Evolutionary conservation across 2,329 filamentous ascomycete genomes (phyloP).

Genomic region (Alternaria hordeiaustralica): DNA sequence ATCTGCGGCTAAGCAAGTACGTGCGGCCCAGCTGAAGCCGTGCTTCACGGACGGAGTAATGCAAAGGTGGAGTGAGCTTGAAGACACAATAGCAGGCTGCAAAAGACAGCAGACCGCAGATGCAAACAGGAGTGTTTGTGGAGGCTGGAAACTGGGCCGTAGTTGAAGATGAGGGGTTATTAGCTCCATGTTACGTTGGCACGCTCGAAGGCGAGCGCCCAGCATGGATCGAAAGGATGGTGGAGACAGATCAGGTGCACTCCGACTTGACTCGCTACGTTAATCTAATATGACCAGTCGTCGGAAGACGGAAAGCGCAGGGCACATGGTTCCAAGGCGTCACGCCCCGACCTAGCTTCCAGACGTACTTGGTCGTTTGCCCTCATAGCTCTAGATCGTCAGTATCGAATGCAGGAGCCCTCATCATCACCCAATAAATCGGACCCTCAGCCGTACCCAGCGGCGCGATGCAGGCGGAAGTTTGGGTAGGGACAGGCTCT

Average conservation of each 20-base stretch:
- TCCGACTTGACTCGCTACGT: conserved; percentile 22
- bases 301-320: conserved; percentile 13
- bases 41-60: conserved; percentile 26
- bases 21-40: conserved; percentile 19
- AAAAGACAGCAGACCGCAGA: conserved; percentile 11
- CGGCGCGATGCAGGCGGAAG: conserved; percentile 4
- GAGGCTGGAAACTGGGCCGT: conserved; percentile 13
- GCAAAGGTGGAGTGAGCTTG: background rate
- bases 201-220: conserved; percentile 16
- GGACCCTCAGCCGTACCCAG: conserved; percentile 5
- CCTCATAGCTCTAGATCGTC: conserved; percentile 2
- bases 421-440: conserved; percentile 8
- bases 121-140: conserved; percentile 13
- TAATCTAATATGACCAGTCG: conserved; percentile 23
- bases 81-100: conserved; percentile 3
- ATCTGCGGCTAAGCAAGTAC: conserved; percentile 22
- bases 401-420: background rate
- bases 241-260: conserved; percentile 26
- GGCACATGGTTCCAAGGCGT: conserved; percentile 11
- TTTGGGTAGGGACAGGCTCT: conserved; percentile 8
- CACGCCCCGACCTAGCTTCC: conserved; percentile 12
- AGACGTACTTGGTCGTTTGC: conserved; percentile 11
- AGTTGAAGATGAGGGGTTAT: conserved; percentile 19
- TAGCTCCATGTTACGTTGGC: conserved; percentile 28
- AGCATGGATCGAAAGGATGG: conserved; percentile 22